Conservation (phyloP, 306 rosid species). For the Quercus alba region DNA sequence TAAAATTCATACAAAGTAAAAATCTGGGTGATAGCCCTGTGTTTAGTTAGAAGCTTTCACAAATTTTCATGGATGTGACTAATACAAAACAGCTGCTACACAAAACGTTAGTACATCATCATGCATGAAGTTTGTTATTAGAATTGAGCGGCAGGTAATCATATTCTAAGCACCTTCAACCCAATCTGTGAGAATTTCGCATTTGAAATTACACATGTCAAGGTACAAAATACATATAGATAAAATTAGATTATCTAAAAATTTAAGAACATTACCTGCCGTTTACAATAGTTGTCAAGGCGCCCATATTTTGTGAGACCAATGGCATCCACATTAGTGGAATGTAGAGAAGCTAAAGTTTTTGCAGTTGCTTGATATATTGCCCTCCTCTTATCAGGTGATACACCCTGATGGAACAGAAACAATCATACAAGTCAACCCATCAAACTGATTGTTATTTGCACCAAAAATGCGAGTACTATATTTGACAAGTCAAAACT, state of each 20-base stretch:
- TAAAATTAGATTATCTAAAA: neutral
- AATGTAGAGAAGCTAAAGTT: constrained; percentile 71
- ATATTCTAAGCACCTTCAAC: neutral
- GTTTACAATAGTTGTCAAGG: constrained; percentile 69
- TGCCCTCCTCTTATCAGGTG: constrained; percentile 62
- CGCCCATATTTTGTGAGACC: constrained; percentile 82
- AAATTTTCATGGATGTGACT: neutral
- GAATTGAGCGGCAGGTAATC: neutral
- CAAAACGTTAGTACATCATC: neutral
- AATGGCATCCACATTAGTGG: constrained; percentile 66
- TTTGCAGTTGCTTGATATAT: constrained; percentile 65
- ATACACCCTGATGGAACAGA: constrained; percentile 50
- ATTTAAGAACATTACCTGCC: constrained; percentile 54
- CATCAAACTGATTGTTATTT: neutral
- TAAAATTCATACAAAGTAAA: constrained; percentile 5
- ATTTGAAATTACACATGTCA: neutral
- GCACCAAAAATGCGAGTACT: neutral
- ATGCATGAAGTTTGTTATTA: neutral
- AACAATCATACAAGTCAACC: constrained; percentile 19
- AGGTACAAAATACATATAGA: neutral
- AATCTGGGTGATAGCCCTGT: neutral
- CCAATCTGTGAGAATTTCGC: neutral
- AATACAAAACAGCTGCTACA: neutral
- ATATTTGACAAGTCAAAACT: too few species aligned
- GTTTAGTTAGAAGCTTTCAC: neutral